Percentiles rank a stretch among this genome's conserved stretches.
Evolutionary conservation across 1,139 yeast species (phyloP).

Genomic region (Kodamaea fungicola): DNA sequence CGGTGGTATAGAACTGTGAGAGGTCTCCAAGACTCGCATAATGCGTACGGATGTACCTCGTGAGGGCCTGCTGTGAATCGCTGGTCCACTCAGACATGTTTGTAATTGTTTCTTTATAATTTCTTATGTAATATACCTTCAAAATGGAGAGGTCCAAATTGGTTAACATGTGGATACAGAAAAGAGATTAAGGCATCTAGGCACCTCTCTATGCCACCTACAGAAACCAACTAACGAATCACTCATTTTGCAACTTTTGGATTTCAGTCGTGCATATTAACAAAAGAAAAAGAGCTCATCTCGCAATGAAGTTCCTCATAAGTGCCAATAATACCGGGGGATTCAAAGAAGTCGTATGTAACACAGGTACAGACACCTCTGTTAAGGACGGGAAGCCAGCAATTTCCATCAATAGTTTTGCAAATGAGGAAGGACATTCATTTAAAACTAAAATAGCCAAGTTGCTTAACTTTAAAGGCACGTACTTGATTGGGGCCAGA

Average conservation of each 20-base stretch:
- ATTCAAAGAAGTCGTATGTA: conserved; percentile 54
- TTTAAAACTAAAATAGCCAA: conserved; percentile 25
- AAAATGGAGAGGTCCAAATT: no score
- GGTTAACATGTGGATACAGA: no score
- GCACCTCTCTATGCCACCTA: neutral
- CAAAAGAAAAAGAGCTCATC: conserved; percentile 8
- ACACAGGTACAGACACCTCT: conserved; percentile 68
- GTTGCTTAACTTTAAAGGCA: conserved; percentile 26
- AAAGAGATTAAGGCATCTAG: neutral
- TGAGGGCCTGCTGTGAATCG: conserved; percentile 16
- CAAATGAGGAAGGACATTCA: conserved; percentile 31
- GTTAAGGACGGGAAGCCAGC: conserved; percentile 57
- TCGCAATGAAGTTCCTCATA: conserved; percentile 48
- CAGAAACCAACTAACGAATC: neutral
- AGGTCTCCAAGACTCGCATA: conserved; percentile 10
- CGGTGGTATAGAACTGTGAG: conserved; percentile 14
- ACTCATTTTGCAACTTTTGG: conserved; percentile 2
- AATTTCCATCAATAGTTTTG: conserved; percentile 37
- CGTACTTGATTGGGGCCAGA: conserved; percentile 41
- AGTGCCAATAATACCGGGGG: conserved; percentile 58
- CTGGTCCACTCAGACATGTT: conserved; percentile 18
- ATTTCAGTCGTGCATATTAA: neutral
- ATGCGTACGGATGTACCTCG: conserved; percentile 14
- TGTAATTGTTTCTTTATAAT: neutral
- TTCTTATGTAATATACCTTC: no score